A percentile compares a stretch with the other conserved stretches of the same genome.
Evolutionary conservation across 2,329 filamentous ascomycete genomes (phyloP).

Genomic region (Davidsoniella australis): DNA sequence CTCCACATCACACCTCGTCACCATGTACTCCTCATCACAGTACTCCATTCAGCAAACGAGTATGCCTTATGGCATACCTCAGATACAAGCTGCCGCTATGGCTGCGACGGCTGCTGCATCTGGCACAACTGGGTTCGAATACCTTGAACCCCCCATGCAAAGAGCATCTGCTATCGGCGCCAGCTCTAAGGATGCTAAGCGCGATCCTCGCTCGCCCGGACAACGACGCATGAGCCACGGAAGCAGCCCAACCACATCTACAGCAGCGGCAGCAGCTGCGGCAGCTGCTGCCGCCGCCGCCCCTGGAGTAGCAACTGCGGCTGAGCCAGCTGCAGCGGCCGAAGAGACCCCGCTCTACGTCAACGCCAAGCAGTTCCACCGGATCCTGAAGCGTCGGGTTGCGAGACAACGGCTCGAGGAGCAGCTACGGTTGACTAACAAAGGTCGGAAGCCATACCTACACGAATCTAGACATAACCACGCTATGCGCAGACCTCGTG

Average conservation of each 20-base stretch:
- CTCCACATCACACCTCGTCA: not conserved
- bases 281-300: constrained; percentile 48
- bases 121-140: constrained; percentile 58
- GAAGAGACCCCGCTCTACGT: constrained; percentile 95
- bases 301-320: constrained; percentile 58
- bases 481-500: constrained; percentile 86
- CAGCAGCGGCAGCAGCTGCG: constrained; percentile 53
- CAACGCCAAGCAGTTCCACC: constrained; percentile 96
- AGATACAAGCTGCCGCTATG: constrained; percentile 83
- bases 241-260: constrained; percentile 45
- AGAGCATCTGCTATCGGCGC: constrained; percentile 65
- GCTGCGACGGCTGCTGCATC: constrained; percentile 80
- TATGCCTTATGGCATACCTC: constrained; percentile 72
- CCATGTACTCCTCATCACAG: constrained; percentile 54
- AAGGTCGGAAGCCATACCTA: constrained; percentile 89
- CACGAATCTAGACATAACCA: constrained; percentile 97
- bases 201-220: constrained; percentile 55
- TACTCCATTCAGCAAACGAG: constrained; percentile 56
- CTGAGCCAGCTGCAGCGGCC: constrained; percentile 47
- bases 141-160: constrained; percentile 54
- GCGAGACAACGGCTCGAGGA: constrained; percentile 90
- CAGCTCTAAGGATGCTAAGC: constrained; percentile 48
- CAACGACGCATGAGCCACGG: constrained; percentile 59
- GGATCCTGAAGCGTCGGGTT: constrained; percentile 84
- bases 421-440: constrained; percentile 75